phyloP scores from a whole-genome alignment of 1,284 basidiomycete species.

The Hymenochaete sp. region DNA sequence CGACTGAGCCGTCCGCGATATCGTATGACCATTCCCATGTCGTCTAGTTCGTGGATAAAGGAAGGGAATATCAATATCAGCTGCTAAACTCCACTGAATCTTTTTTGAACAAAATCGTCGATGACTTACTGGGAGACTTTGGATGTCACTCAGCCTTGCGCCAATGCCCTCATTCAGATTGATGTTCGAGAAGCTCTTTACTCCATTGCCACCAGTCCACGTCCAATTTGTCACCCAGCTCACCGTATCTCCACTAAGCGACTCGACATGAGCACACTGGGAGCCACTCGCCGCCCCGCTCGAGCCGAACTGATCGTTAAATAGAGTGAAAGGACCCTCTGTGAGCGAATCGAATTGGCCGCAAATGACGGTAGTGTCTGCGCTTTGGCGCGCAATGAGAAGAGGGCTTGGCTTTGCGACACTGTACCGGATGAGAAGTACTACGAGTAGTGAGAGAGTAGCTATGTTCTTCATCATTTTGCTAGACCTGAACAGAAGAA shows the following conservation, averaged over 20 bases:
- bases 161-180: conserved; percentile 43
- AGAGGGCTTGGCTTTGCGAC: too few species aligned
- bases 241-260: conserved; percentile 37
- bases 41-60: too few species aligned
- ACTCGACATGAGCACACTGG: conserved; percentile 43
- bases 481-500: too few species aligned
- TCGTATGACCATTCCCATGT: conserved; percentile 36
- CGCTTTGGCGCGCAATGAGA: conserved; percentile 3
- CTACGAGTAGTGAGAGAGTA: too few species aligned
- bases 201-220: conserved; percentile 42
- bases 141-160: conserved; percentile 43
- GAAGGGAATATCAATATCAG: background rate
- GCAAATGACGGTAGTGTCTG: conserved; percentile 29
- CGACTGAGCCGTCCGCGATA: conserved; percentile 25
- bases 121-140: conserved; percentile 41
- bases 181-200: conserved; percentile 58
- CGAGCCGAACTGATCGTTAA: conserved; percentile 46
- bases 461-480: too few species aligned
- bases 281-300: conserved; percentile 36
- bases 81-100: background rate
- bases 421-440: too few species aligned
- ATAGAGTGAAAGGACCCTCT: conserved; percentile 38
- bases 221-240: conserved; percentile 46
- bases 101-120: conserved; percentile 13
- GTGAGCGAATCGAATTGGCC: conserved; percentile 44